phyloP scores from a whole-genome alignment of 441 rosid species.

The Corymbia calophylla region DNA sequence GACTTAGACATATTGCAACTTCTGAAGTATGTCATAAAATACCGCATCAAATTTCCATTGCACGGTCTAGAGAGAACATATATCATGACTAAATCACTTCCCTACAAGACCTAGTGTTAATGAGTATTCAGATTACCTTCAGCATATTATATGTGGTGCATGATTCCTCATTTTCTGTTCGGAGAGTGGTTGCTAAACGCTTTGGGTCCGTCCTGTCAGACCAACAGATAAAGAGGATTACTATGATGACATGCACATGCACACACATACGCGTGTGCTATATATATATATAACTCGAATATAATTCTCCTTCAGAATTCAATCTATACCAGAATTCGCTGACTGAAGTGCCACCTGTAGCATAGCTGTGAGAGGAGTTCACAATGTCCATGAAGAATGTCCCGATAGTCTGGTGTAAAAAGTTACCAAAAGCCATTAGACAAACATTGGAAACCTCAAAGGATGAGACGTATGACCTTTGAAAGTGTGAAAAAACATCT shows the following conservation, averaged over 20 bases:
- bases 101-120: not conserved
- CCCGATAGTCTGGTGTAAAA: conserved; percentile 50
- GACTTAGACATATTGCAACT: not conserved
- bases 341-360: conserved; percentile 88
- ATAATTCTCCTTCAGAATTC: not conserved
- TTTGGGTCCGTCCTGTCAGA: conserved; percentile 63
- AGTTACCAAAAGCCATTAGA: not conserved
- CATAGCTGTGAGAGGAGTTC: conserved; percentile 80
- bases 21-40: not conserved
- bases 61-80: not conserved
- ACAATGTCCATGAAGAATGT: conserved; percentile 81
- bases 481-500: not conserved
- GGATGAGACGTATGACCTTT: not conserved
- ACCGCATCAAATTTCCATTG: not conserved
- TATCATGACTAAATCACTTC: not conserved
- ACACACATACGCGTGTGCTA: not conserved
- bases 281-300: not conserved
- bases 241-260: not conserved
- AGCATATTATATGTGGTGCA: conserved; percentile 96
- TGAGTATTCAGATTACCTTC: conserved; percentile 35
- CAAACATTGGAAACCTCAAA: not conserved
- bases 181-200: conserved; percentile 58
- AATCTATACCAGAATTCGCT: conserved; percentile 69
- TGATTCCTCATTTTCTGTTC: conserved; percentile 78
- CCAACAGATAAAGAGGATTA: not conserved